These are phyloP conservation scores for Ustilago lituana DNA, from an alignment of 1,284 basidiomycete species.

Conservation along the genomic window DNA sequence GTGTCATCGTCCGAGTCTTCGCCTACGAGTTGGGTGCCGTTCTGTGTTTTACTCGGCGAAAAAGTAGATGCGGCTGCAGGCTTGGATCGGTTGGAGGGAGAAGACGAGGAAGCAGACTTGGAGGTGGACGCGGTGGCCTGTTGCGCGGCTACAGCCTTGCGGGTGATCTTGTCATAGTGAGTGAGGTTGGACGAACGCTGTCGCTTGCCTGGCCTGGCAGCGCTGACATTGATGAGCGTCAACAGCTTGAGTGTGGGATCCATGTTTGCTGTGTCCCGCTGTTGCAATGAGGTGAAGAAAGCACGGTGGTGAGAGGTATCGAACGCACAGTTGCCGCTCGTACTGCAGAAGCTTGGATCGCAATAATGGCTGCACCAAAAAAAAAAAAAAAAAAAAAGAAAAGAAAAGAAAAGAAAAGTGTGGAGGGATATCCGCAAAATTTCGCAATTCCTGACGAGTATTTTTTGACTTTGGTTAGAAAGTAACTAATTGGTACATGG, in stretches of 20 bases:
- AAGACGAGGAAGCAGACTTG: constrained; percentile 14
- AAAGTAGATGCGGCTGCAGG: background rate
- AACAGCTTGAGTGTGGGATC: constrained; percentile 72
- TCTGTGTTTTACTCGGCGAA: constrained; percentile 6
- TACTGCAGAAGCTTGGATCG: no score
- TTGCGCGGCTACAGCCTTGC: constrained; percentile 33
- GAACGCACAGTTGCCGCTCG: no score
- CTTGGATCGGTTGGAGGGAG: constrained; percentile 26
- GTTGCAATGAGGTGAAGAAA: no score
- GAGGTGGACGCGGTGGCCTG: constrained; percentile 40
- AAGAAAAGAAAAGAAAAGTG: constrained; percentile 6
- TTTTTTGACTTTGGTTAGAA: constrained; percentile 10
- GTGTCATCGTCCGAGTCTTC: constrained; percentile 46
- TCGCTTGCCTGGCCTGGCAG: constrained; percentile 71
- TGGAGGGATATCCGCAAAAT: constrained; percentile 18
- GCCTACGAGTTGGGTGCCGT: constrained; percentile 17
- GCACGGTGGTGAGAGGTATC: no score
- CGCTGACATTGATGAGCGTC: constrained; percentile 92
- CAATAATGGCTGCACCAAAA: no score
- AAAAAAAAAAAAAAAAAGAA: background rate
- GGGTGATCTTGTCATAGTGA: constrained; percentile 39
- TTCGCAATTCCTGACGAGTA: constrained; percentile 5
- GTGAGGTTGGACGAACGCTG: constrained; percentile 61
- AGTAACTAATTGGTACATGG: no score
- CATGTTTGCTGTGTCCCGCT: constrained; percentile 16